These are phyloP conservation scores for Curvularia spicifera DNA, from an alignment of 2,329 filamentous ascomycete species.

Conservation along the genomic window DNA sequence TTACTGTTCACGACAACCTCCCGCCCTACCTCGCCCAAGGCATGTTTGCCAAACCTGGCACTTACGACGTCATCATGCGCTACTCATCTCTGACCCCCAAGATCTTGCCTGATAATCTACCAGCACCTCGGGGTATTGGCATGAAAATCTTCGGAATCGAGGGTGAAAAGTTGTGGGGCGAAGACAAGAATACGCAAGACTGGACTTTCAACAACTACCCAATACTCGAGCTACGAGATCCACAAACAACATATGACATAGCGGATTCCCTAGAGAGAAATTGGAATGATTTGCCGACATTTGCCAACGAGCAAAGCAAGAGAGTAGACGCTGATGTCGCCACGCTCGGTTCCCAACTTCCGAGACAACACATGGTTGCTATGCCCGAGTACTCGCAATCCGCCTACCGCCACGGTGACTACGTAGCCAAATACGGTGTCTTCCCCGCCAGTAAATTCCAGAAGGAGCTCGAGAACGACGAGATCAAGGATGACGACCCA, in stretches of 20 bases:
- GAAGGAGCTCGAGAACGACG: neutral
- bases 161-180: neutral
- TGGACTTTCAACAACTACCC: neutral
- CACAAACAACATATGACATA: neutral
- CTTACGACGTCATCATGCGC: conserved; percentile 38
- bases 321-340: neutral
- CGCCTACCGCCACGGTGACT: neutral
- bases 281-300: neutral
- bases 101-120: neutral
- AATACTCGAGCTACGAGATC: neutral
- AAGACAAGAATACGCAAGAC: neutral
- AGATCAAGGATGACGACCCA: neutral
- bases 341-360: neutral
- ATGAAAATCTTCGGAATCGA: neutral
- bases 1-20: conserved; percentile 53
- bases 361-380: neutral
- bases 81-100: conserved; percentile 39
- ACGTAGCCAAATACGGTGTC: neutral
- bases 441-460: neutral
- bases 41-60: conserved; percentile 35
- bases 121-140: neutral
- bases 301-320: neutral
- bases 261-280: neutral
- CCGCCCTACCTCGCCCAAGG: conserved; percentile 52
- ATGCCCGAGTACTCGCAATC: neutral